phyloP scores from a whole-genome alignment of 2,329 filamentous ascomycete species.

The Aspergillus felis region DNA sequence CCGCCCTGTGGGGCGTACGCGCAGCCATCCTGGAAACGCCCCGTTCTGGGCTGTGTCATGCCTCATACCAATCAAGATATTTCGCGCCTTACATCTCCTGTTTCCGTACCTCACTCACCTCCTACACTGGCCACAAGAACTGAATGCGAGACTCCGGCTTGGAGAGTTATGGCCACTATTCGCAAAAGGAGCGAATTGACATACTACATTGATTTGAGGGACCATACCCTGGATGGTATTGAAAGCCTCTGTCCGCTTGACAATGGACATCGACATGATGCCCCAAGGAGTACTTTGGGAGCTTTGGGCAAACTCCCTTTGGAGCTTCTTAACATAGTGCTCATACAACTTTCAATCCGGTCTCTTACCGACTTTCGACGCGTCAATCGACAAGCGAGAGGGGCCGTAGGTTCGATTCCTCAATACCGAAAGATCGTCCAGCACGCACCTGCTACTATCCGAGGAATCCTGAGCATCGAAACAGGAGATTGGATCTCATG shows the following conservation, averaged over 20 bases:
- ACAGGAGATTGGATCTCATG: constrained; percentile 25
- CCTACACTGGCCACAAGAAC: too few species aligned
- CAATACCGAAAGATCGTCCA: constrained; percentile 31
- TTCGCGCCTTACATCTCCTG: too few species aligned
- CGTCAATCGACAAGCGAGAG: constrained; percentile 34
- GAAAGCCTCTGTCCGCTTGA: constrained; percentile 8
- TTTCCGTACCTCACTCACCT: too few species aligned
- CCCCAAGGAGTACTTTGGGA: constrained; percentile 12
- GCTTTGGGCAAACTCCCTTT: constrained; percentile 25
- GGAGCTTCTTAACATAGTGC: constrained; percentile 26
- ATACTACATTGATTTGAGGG: constrained; percentile 8
- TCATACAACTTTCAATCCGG: constrained; percentile 28
- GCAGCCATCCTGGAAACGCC: too few species aligned
- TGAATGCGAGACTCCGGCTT: too few species aligned
- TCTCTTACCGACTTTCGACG: constrained; percentile 33
- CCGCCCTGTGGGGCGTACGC: too few species aligned
- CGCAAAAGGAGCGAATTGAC: constrained; percentile 9
- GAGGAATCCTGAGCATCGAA: constrained; percentile 31
- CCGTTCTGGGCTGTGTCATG: too few species aligned
- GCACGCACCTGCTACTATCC: constrained; percentile 24
- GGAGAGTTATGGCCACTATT: not conserved
- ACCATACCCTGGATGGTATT: constrained; percentile 9
- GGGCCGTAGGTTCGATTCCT: constrained; percentile 34
- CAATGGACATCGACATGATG: too few species aligned
- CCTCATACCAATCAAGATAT: too few species aligned